These are phyloP conservation scores for Blastobotrys petasosporus DNA, from an alignment of 1,139 yeast species.

Conservation along the genomic window DNA sequence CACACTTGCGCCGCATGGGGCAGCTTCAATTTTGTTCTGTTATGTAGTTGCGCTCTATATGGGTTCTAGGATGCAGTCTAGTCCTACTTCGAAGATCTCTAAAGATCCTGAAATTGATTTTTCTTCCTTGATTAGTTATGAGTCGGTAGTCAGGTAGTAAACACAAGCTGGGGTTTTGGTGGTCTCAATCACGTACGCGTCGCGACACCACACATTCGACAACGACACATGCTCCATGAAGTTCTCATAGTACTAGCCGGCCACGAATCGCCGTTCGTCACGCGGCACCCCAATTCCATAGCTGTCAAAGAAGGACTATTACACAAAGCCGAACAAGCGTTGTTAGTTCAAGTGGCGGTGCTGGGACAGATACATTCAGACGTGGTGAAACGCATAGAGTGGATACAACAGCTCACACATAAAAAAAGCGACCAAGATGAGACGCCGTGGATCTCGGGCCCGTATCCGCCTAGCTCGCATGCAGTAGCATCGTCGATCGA, in stretches of 20 bases:
- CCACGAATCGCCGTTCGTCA: conserved; percentile 20
- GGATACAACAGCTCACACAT: conserved; percentile 13
- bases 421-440: conserved; percentile 3
- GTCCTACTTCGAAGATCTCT: no score
- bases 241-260: conserved; percentile 25
- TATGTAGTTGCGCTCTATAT: no score
- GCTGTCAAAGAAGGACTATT: conserved; percentile 9
- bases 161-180: no score
- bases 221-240: conserved; percentile 21
- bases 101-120: no score
- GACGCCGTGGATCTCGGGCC: conserved; percentile 12
- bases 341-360: conserved; percentile 19
- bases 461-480: conserved; percentile 21
- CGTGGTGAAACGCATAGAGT: conserved; percentile 12
- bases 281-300: background rate
- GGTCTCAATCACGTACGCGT: no score
- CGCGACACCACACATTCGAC: no score
- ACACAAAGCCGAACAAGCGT: conserved; percentile 20
- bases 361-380: conserved; percentile 19
- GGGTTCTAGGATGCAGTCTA: no score
- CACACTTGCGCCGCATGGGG: no score
- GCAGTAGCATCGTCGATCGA: conserved; percentile 20
- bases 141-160: no score
- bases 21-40: no score
- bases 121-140: no score